Base-by-base conservation (phyloP, 108 stramenopile genomes). In the Ochromonas danica region DNA sequence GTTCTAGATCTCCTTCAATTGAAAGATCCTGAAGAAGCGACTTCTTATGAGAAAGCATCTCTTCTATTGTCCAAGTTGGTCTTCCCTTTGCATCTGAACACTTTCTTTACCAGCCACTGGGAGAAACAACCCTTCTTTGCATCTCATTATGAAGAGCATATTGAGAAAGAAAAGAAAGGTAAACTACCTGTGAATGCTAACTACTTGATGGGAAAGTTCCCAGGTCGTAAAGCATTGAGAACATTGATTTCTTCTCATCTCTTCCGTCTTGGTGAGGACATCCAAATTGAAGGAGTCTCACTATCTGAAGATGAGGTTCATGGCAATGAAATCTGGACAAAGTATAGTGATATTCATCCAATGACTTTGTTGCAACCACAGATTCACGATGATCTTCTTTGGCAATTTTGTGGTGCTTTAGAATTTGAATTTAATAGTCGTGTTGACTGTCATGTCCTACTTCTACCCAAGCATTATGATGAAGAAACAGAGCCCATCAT, bases 351-450 rank as follows among this genome's bases (percentile, higher is more conserved):
- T 14, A 22, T 6, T 6, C 6, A 22, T 51, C 6, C 45, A 51
- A 27, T 75, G 3, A 27, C 10, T 57, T 41, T 75, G 30, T 27
- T 57, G 17, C 27, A 75, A 27, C n/a, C 51, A 36, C 72, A 75
- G 31, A 75, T 35, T 35, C 38, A 10, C 10, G 6, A 25, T 33
- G 35, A 27, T 41, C 3, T 33, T 41, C 3, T 75, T 31, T 75
- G 72, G 72, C 36, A 41, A 28, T 60, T 75, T 6, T 6, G 3
- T 60, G 6, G 14, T 31, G 36, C 72, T 28, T 33, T 75, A 27
- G 72, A 75, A 36, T 33, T 27, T 75, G 72, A 75, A 41, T 75
- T 75, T 60, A 10, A 70, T 17, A 14, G 17, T 17, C 67, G 39
- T 14, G 40, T 70, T 70, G 25, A 27, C 14, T 75, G 31, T 27